Conservation (phyloP, 192 early-diverging fungal species). For the Ambispora gerdemannii region DNA sequence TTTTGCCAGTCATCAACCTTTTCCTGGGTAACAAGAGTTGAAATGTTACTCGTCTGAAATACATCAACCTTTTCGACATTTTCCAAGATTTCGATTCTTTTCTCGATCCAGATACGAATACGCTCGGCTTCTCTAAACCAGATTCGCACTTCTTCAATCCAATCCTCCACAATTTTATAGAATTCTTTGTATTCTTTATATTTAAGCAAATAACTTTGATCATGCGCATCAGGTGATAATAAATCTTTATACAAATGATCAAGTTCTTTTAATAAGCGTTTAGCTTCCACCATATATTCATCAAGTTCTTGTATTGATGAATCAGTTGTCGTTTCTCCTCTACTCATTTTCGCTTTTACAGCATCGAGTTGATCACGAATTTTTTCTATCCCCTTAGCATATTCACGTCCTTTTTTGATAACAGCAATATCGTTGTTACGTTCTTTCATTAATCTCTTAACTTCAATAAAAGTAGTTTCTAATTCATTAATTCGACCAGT, state of each 20-base stretch:
- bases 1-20: slow-evolving; percentile 35
- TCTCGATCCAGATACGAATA: slow-evolving; percentile 41
- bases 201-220: slow-evolving; percentile 1
- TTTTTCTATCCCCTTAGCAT: not conserved
- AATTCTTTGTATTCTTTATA: not conserved
- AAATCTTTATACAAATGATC: not conserved
- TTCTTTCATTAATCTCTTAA: slow-evolving; percentile 22
- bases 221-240: not conserved
- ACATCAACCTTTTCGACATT: slow-evolving; percentile 30
- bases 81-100: slow-evolving; percentile 34
- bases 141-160: slow-evolving; percentile 35
- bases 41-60: slow-evolving; percentile 20
- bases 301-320: slow-evolving; percentile 29
- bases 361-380: slow-evolving; percentile 27
- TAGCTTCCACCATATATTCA: slow-evolving; percentile 16
- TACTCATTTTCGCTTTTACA: slow-evolving; percentile 25
- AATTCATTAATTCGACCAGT: slow-evolving; percentile 3
- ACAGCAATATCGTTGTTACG: not conserved
- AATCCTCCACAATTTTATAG: not conserved
- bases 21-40: slow-evolving; percentile 25
- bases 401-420: slow-evolving; percentile 27
- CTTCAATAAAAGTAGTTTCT: not conserved
- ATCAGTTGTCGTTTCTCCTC: slow-evolving; percentile 24
- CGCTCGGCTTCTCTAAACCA: slow-evolving; percentile 48
- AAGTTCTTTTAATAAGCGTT: not conserved